Evolutionary conservation across 2,329 filamentous ascomycete species (phyloP).

Genomic region (Fusarium acutatum): DNA sequence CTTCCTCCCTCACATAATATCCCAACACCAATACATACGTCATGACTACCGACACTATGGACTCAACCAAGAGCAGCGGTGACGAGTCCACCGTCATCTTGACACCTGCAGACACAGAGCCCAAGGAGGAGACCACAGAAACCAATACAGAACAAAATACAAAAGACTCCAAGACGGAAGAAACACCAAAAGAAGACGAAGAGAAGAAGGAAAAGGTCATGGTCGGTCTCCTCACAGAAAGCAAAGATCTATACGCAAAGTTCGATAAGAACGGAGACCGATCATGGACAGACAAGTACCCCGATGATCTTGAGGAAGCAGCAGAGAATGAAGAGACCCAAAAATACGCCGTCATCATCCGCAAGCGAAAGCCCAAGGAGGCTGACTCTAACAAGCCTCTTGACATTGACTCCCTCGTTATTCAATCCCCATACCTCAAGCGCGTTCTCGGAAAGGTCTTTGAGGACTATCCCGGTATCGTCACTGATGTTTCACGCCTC

Average conservation of each 20-base stretch:
- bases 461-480: slow-evolving; percentile 67
- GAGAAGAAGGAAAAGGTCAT: slow-evolving; percentile 33
- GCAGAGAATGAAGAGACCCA: slow-evolving; percentile 69
- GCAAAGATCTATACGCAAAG: slow-evolving; percentile 55
- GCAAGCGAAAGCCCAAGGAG: slow-evolving; percentile 61
- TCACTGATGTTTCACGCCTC: slow-evolving; percentile 65
- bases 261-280: slow-evolving; percentile 58
- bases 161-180: slow-evolving; percentile 9
- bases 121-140: slow-evolving; percentile 16
- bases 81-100: slow-evolving; percentile 33
- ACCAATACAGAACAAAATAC: slow-evolving; percentile 18
- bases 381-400: slow-evolving; percentile 68
- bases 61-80: slow-evolving; percentile 35
- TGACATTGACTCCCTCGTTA: slow-evolving; percentile 67
- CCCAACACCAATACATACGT: neutral
- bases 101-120: slow-evolving; percentile 34
- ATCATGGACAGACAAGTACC: slow-evolving; percentile 65
- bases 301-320: slow-evolving; percentile 62
- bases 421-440: slow-evolving; percentile 71
- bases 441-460: slow-evolving; percentile 63
- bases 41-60: slow-evolving; percentile 31
- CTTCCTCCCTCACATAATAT: neutral
- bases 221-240: slow-evolving; percentile 49
- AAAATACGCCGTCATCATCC: slow-evolving; percentile 68
- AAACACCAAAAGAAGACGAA: slow-evolving; percentile 11